Conservation (phyloP, 2,329 filamentous ascomycete species). For the Ophiostoma sp. region DNA sequence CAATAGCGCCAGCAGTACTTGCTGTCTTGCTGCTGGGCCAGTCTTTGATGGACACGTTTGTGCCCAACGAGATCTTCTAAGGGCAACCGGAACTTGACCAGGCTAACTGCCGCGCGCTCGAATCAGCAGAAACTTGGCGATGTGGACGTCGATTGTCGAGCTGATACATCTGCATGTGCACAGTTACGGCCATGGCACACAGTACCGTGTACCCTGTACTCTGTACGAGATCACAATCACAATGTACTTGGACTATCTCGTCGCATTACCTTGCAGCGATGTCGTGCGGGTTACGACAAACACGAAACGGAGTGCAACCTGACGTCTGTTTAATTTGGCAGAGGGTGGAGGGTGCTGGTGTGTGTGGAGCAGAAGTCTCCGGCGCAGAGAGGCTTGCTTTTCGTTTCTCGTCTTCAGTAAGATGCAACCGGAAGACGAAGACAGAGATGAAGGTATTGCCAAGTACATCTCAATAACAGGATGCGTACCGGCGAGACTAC, state of each 20-base stretch:
- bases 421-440: background rate
- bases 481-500: background rate
- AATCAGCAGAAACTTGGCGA: background rate
- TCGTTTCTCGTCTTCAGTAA: background rate
- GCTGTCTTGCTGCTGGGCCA: background rate
- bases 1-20: background rate
- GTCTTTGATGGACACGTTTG: background rate
- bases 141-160: background rate
- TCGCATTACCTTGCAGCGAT: background rate
- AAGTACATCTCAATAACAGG: background rate
- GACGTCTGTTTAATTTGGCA: slow-evolving; percentile 17
- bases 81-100: background rate
- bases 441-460: background rate
- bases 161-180: background rate
- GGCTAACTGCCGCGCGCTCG: background rate
- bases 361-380: slow-evolving; percentile 18
- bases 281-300: background rate
- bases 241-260: background rate
- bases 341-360: slow-evolving; percentile 13
- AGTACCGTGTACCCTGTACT: too few species aligned
- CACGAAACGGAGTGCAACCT: background rate
- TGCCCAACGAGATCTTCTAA: background rate
- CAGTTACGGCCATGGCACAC: background rate
- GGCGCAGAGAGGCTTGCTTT: background rate
- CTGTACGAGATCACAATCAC: background rate